Percentiles rank a stretch among this genome's conserved stretches.
Conservation (phyloP, 2,329 filamentous ascomycete genomes). For the Colletotrichum sansevieriae region DNA sequence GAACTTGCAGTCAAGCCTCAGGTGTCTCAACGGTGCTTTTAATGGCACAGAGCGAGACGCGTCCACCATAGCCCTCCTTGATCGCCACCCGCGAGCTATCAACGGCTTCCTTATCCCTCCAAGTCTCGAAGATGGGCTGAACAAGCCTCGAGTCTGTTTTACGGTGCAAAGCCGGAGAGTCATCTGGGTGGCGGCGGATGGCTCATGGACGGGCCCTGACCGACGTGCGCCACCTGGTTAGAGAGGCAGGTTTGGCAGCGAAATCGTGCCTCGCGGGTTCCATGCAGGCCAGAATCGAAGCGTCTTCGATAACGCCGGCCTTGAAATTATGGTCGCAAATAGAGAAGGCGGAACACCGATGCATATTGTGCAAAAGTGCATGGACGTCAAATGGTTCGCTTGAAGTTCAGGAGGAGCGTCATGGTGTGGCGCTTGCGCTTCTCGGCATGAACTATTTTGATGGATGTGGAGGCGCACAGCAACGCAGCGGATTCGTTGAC, state of each 20-base stretch:
- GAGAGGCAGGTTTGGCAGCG: constrained; percentile 28
- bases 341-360: constrained; percentile 39
- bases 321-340: constrained; percentile 25
- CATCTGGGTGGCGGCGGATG: constrained; percentile 19
- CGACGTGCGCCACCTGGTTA: constrained; percentile 9
- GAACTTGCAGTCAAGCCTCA: constrained; percentile 7
- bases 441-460: constrained; percentile 35
- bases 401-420: constrained; percentile 35
- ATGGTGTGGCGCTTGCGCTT: constrained; percentile 38
- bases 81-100: constrained; percentile 28
- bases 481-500: constrained; percentile 7
- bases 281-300: constrained; percentile 4
- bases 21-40: constrained; percentile 28
- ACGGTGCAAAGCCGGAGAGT: constrained; percentile 28
- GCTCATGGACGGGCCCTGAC: constrained; percentile 15
- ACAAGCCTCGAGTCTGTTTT: constrained; percentile 26
- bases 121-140: constrained; percentile 3
- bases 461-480: constrained; percentile 19
- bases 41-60: constrained; percentile 17
- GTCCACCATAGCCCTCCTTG: constrained; percentile 17
- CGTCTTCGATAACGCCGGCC: not conserved
- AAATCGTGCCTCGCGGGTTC: not conserved
- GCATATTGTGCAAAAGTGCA: constrained; percentile 35
- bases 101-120: constrained; percentile 4
- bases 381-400: constrained; percentile 33